Evolutionary conservation across 495 filamentous ascomycete genomes (phyloP), one percentile per base, ranked within the genome.

Genomic region (Aspergillus campestris): DNA sequence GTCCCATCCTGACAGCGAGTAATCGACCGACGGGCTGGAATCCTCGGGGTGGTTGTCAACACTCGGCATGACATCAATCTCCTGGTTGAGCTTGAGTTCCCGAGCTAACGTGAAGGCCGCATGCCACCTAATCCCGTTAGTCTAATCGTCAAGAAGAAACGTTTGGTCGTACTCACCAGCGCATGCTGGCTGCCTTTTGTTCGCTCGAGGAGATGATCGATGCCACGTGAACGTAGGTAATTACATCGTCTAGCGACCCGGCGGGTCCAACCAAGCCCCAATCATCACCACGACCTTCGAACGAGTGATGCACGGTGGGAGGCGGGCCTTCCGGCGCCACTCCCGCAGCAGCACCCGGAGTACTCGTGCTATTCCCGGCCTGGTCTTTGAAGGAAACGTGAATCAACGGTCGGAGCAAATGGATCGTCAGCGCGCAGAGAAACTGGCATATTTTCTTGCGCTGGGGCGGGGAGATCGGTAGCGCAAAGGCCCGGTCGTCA

Each of bases 151-250:
- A 12, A 18, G 9, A 15, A 35, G 39, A 7, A 14, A 24, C 6
- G 8, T 7, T 4, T 24, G 18, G 4, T 24, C 4, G 39, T 27
- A 52, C 59, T 13, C 45, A 71, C 90, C 90, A 96, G 50, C 90
- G 73, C 59, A 96, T 77, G 52, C 89, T 94, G 28, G 89, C 90
- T 7, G 87, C 87, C 61, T 95, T 95, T 63, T 95, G 91, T 58
- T 96, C 90, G 56, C 87, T 95, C 1, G 90, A 87, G 5, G 89
- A 94, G 15, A 95, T 85, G 24, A 96, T 89, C 7, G 86, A 91
- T 7, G 89, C 89, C 6, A 95, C 72, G 65, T 95, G 87, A 44
- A 89, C 86, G 60, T 94, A 94, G 2, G 88, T 92, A 31, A 85
- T 79, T 10, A 91, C 83, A 60, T 91, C 86, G 59, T 94, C 87